Evolutionary conservation across 768 basidiomycete species (phyloP), one percentile per base, ranked within the genome.

Genomic region (Auriscalpium orientale): DNA sequence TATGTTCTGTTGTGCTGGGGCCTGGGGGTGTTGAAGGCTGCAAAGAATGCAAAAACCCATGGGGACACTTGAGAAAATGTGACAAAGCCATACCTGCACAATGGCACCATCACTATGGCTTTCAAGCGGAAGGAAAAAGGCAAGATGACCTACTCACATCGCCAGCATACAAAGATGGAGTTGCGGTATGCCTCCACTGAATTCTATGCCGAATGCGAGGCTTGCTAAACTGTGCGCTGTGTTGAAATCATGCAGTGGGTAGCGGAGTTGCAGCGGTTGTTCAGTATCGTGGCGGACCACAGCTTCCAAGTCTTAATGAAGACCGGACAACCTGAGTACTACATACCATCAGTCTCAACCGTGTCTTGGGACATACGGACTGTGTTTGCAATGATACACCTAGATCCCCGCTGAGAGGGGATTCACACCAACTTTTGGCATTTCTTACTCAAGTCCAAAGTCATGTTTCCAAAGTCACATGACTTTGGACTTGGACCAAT

Each of bases 1-100:
- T 46, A 55, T 38, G 48, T 35, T 10, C 37, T 18, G 20, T 12
- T 6, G 16, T 55, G 54, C 37, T 55, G 54, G 54, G 54, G 54
- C 8, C 37, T 13, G n/a, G 48, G 49, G 11, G 37, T 44, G 1
- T 3, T 55, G 10, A 7, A 20, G 6, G 54, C 54, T 3, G 37
- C 46, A 7, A 36, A 15, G 10, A 8, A 49, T 2, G 33, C 36
- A 0, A 18, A n/a, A 33, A 43, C 49, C 21, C 28, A 35, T 21
- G 18, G 5, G 22, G 22, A 28, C 22, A 5, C 45, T 21, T 13
- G 22, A 11, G 45, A 28, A 18, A 20, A n/a, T 6, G 28, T 53
- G 8, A 21, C 16, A 3, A 46, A 45, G 20, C 8, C 20, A 28
- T 35, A 13, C 16, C 33, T 35, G 22, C 48, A 28, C 11, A 12